phyloP scores from a whole-genome alignment of 73 alveolate species.

The Paramecium tetraurelia region DNA sequence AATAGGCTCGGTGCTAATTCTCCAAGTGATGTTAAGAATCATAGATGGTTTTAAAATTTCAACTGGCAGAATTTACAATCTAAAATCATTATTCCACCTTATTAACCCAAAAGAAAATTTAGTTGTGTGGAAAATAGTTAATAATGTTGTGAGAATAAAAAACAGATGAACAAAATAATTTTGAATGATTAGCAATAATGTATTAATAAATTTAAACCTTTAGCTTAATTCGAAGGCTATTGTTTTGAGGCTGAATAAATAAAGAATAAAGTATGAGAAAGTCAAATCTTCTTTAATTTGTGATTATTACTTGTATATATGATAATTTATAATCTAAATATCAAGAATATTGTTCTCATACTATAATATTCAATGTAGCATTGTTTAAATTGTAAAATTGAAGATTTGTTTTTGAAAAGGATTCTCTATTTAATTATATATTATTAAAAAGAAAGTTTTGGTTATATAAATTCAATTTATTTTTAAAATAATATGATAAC shows the following conservation, averaged over 20 bases:
- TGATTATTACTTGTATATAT: not conserved
- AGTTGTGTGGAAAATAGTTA: constrained; percentile 56
- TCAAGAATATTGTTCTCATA: not conserved
- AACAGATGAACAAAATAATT: constrained; percentile 49
- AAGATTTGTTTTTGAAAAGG: too few species aligned
- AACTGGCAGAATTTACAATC: constrained; percentile 49
- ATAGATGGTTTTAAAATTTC: constrained; percentile 65
- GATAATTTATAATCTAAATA: not conserved
- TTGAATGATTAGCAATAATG: constrained; percentile 41
- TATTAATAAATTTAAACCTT: constrained; percentile 23
- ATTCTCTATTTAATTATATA: too few species aligned
- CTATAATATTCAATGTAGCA: not conserved
- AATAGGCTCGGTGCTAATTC: constrained; percentile 63
- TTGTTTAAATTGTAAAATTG: too few species aligned
- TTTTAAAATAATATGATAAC: not conserved
- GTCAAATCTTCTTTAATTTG: not conserved
- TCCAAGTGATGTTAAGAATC: constrained; percentile 67
- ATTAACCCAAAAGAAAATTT: constrained; percentile 43
- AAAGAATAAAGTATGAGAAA: not conserved
- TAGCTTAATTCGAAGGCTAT: constrained; percentile 67
- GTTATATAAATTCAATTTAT: not conserved
- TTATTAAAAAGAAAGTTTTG: not conserved
- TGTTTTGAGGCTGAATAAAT: constrained; percentile 40
- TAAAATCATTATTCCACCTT: constrained; percentile 33
- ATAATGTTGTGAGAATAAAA: constrained; percentile 55